Evolutionary conservation across 2,329 filamentous ascomycete species (phyloP).

Genomic region (Cladobotryum mycophilum): DNA sequence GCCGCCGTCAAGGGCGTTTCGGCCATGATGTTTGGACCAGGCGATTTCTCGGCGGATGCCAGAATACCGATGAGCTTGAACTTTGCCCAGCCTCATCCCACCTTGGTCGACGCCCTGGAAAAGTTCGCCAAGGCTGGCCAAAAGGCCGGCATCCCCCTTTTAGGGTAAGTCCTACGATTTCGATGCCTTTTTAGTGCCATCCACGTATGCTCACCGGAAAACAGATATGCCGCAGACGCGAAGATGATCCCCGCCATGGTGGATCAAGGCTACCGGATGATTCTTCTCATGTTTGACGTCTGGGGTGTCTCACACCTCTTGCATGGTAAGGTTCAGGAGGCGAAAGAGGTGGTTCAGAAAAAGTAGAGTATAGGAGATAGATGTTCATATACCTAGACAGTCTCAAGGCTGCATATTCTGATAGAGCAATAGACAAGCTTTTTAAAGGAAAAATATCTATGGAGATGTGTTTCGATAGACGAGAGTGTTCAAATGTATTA

Average conservation of each 20-base stretch:
- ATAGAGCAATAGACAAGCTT: too few relatives aligned
- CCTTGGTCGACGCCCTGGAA: neutral
- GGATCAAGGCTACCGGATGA: neutral
- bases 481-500: too few relatives aligned
- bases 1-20: constrained; percentile 4
- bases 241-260: constrained; percentile 1
- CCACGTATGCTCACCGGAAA: neutral
- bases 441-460: too few relatives aligned
- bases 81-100: neutral
- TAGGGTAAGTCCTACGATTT: neutral
- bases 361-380: too few relatives aligned
- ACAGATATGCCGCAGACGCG: neutral
- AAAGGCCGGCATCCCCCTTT: neutral
- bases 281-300: constrained; percentile 5
- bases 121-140: constrained; percentile 3
- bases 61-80: neutral
- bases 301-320: constrained; percentile 1
- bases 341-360: too few relatives aligned
- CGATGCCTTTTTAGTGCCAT: neutral
- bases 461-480: too few relatives aligned
- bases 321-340: neutral
- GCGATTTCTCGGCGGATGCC: constrained; percentile 4
- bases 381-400: too few relatives aligned
- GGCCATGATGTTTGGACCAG: constrained; percentile 5
- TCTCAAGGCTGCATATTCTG: too few relatives aligned